Base-by-base conservation (phyloP, 2,329 filamentous ascomycete genomes). In the Neofusicoccum laricinum region DNA sequence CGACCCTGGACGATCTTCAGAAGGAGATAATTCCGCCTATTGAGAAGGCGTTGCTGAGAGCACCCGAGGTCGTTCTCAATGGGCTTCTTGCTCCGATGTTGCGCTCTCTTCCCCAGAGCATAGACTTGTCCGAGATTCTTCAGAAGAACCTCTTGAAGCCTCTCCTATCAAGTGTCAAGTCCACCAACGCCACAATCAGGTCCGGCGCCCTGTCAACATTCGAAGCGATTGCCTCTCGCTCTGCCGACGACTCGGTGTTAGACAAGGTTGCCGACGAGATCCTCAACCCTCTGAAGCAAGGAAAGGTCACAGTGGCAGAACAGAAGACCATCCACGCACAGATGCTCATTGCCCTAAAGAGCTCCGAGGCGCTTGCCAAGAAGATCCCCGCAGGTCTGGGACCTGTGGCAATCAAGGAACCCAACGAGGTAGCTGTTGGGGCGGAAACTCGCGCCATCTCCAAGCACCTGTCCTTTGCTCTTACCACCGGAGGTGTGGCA, bases 161-260 rank as follows among this genome's bases (percentile, higher is more conserved):
- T 5, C 81, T 99, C 12, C 79, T 98, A n/a, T 88, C 92, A 45
- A 97, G 93, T 73, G 83, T 93, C 76, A 97, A 96, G 77, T 98
- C 95, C 1, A 93, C 90, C 72, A 98, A 97, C 75, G 80, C 86
- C 14, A 78, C 78, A 2, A 92, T 97, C 67, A 88, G 94, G 64
- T 85, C 85, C 67, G 93, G 92, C 25, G 90, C 91, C 8, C 79
- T 93, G 21, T 82, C 84, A 43, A 90, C 90, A 7, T 97, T 98
- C 75, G 84, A 85, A 68, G 84, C 85, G 10, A 81, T 93, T n/a
- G 85, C 91, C 34, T 76, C 79, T 46, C 84, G 85, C 69, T 90
- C 87, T 68, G 74, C 79, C 53, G 85, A 91, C 67, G 80, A 82
- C 40, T 77, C 82, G 3, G 76, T 83, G 4, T 78, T 96, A 46